Evolutionary conservation across 129 eudicot species (phyloP).

Genomic region (Pittosporum tobira): DNA sequence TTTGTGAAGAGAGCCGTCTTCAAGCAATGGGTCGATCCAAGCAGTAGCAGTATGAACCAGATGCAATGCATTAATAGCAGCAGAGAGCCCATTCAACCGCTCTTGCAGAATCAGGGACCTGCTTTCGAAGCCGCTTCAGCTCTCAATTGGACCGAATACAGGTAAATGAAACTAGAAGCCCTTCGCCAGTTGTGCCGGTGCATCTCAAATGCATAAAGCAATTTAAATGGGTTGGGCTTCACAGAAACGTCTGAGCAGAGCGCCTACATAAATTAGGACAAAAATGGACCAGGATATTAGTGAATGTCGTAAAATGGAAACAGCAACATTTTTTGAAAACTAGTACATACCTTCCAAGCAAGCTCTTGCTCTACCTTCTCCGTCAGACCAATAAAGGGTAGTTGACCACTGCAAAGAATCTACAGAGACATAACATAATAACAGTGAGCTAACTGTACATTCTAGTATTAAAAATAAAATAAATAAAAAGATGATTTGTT

Average conservation of each 20-base stretch:
- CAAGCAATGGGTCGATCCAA: slow-evolving; percentile 59
- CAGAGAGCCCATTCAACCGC: slow-evolving; percentile 75
- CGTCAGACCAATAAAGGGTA: slow-evolving; percentile 77
- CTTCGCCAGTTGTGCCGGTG: slow-evolving; percentile 88
- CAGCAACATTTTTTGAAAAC: not conserved
- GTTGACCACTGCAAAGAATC: slow-evolving; percentile 87
- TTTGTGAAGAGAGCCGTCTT: slow-evolving; percentile 34
- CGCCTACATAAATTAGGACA: slow-evolving; percentile 45
- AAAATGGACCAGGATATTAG: not conserved
- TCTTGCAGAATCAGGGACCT: slow-evolving; percentile 69
- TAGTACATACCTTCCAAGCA: slow-evolving; percentile 75
- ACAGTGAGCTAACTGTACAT: not conserved
- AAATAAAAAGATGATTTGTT: not conserved
- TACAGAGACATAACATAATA: slow-evolving; percentile 16
- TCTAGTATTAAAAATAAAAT: not conserved
- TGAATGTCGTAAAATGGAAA: not conserved
- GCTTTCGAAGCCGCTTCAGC: slow-evolving; percentile 50
- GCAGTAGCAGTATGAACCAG: slow-evolving; percentile 84
- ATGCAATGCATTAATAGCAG: slow-evolving; percentile 89
- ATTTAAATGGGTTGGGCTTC: slow-evolving; percentile 79
- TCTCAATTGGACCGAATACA: slow-evolving; percentile 56
- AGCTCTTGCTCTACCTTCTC: slow-evolving; percentile 95
- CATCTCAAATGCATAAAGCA: slow-evolving; percentile 87
- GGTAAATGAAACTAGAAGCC: slow-evolving; percentile 79
- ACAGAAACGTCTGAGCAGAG: slow-evolving; percentile 71